Evolutionary conservation across 2,329 filamentous ascomycete species (phyloP).

Genomic region (Escovopsis sp.): DNA sequence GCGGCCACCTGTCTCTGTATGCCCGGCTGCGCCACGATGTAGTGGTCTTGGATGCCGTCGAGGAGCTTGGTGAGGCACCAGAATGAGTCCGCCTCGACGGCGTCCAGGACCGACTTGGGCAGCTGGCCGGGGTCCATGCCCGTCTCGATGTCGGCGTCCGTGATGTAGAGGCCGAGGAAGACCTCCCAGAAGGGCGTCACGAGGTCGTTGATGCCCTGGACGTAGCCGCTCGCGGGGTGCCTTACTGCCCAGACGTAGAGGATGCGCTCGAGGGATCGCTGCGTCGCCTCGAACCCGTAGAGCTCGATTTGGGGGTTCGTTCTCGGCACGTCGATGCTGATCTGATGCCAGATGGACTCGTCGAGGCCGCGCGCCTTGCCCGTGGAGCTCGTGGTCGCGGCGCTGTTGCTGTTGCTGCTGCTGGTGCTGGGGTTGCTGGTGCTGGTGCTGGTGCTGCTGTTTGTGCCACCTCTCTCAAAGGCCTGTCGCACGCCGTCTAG

Average conservation of each 20-base stretch:
- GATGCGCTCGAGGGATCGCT: slow-evolving; percentile 85
- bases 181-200: slow-evolving; percentile 98
- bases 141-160: slow-evolving; percentile 79
- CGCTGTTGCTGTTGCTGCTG: too few species aligned
- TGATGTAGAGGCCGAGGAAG: slow-evolving; percentile 86
- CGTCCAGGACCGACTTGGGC: slow-evolving; percentile 79
- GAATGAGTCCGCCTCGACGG: slow-evolving; percentile 93
- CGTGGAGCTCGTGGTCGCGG: slow-evolving; percentile 11
- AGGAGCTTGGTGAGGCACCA: slow-evolving; percentile 96
- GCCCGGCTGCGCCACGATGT: slow-evolving; percentile 92
- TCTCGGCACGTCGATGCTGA: slow-evolving; percentile 92
- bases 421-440: too few species aligned
- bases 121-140: slow-evolving; percentile 96
- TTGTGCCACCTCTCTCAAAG: slow-evolving; percentile 49
- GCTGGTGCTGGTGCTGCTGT: slow-evolving; percentile 6
- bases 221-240: slow-evolving; percentile 92
- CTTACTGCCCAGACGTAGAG: slow-evolving; percentile 96
- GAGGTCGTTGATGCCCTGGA: slow-evolving; percentile 96
- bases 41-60: slow-evolving; percentile 98
- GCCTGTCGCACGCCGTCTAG: slow-evolving; percentile 72
- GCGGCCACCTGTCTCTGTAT: slow-evolving; percentile 89
- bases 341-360: slow-evolving; percentile 98
- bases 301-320: slow-evolving; percentile 93
- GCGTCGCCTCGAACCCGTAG: slow-evolving; percentile 91
- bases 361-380: slow-evolving; percentile 57